phyloP scores from a whole-genome alignment of 2,329 filamentous ascomycete species.

The Raffaelea ambrosiae region DNA sequence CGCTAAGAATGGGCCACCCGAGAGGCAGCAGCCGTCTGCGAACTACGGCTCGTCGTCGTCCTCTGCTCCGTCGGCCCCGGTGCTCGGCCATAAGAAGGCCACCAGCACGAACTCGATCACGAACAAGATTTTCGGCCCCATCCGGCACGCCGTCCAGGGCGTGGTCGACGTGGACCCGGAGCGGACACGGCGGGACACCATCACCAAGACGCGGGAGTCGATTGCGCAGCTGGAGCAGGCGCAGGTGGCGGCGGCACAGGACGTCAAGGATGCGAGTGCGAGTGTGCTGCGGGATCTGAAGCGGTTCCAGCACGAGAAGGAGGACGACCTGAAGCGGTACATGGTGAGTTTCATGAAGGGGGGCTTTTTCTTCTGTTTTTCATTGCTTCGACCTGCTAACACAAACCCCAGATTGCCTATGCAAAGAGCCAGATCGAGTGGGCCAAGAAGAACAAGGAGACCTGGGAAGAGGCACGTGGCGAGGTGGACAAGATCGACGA shows the following conservation, averaged over 20 bases:
- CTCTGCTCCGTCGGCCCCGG: background rate
- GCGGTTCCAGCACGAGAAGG: slow-evolving; percentile 90
- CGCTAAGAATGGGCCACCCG: slow-evolving; percentile 62
- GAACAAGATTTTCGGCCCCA: slow-evolving; percentile 85
- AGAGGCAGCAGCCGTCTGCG: no score
- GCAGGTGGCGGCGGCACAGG: slow-evolving; percentile 75
- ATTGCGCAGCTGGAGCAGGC: slow-evolving; percentile 84
- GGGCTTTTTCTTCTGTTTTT: background rate
- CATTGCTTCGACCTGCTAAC: background rate
- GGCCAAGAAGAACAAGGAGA: slow-evolving; percentile 84
- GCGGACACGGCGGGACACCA: slow-evolving; percentile 81
- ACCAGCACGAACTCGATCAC: slow-evolving; percentile 84
- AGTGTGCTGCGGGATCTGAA: slow-evolving; percentile 85
- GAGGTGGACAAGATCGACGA: slow-evolving; percentile 84
- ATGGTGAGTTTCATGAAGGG: slow-evolving; percentile 70
- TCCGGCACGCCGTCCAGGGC: slow-evolving; percentile 91
- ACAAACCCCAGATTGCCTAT: slow-evolving; percentile 65
- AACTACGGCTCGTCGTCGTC: no score
- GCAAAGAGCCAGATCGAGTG: slow-evolving; percentile 89
- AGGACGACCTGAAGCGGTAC: slow-evolving; percentile 84
- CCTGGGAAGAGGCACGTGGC: slow-evolving; percentile 82
- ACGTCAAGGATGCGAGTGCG: slow-evolving; percentile 85
- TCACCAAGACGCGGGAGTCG: slow-evolving; percentile 89
- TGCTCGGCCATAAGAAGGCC: slow-evolving; percentile 61
- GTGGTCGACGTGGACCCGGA: slow-evolving; percentile 96